phyloP scores from a whole-genome alignment of 2,329 filamentous ascomycete genomes.

The Penicillium sp. region DNA sequence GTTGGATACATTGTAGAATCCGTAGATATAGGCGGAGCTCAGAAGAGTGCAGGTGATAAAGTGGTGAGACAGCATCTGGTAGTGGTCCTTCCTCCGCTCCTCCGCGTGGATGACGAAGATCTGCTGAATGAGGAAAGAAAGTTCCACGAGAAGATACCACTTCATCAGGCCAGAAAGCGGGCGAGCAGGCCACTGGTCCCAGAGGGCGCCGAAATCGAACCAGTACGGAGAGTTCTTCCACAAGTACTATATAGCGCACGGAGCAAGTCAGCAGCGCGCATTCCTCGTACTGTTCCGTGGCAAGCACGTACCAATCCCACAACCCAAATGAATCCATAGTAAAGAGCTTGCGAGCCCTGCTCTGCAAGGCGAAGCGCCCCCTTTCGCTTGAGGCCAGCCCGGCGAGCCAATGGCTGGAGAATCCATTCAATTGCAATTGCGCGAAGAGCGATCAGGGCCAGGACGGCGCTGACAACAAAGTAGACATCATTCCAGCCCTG shows the following conservation, averaged over 20 bases:
- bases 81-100: constrained; percentile 88
- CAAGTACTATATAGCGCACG: constrained; percentile 61
- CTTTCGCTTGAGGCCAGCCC: constrained; percentile 74
- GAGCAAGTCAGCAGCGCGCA: constrained; percentile 6
- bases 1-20: constrained; percentile 82
- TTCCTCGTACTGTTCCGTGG: constrained; percentile 1
- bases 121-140: constrained; percentile 92
- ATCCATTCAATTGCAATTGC: constrained; percentile 85
- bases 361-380: constrained; percentile 81
- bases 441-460: constrained; percentile 83
- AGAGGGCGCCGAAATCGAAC: constrained; percentile 73
- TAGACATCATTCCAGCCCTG: constrained; percentile 77
- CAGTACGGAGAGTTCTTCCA: constrained; percentile 75
- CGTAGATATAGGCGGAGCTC: constrained; percentile 78
- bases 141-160: constrained; percentile 84
- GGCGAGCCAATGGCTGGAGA: constrained; percentile 71
- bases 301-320: constrained; percentile 69
- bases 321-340: constrained; percentile 78
- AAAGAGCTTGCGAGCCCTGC: constrained; percentile 86
- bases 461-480: constrained; percentile 73
- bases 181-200: constrained; percentile 79
- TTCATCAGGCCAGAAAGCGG: constrained; percentile 74
- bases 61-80: constrained; percentile 95
- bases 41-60: constrained; percentile 83
- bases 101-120: constrained; percentile 93